These are phyloP conservation scores for Colletotrichum spaethianum DNA, from an alignment of 2,329 filamentous ascomycete genomes.

Conservation along the genomic window DNA sequence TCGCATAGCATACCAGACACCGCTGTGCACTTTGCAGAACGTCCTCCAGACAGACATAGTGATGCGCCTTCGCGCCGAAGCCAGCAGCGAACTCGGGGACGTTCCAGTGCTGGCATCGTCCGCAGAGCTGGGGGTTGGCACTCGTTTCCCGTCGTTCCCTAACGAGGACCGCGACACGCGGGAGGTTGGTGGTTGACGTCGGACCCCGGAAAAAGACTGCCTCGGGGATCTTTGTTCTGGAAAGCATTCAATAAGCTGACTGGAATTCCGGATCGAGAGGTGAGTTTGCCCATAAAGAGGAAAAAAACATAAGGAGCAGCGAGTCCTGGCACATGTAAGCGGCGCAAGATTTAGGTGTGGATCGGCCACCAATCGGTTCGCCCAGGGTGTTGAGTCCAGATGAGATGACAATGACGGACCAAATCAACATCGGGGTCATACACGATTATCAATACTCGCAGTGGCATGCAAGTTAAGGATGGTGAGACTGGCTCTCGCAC, in stretches of 20 bases:
- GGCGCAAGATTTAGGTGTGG: too few relatives aligned
- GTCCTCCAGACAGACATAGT: neutral
- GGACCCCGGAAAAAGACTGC: slow-evolving; percentile 16
- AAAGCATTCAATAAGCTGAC: slow-evolving; percentile 15
- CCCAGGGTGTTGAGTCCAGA: neutral
- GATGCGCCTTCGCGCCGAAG: slow-evolving; percentile 16
- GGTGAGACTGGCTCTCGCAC: neutral
- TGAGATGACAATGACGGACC: neutral
- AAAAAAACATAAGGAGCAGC: too few relatives aligned
- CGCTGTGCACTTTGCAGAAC: neutral
- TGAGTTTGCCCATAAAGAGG: too few relatives aligned
- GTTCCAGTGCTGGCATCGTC: slow-evolving; percentile 30
- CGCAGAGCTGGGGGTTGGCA: slow-evolving; percentile 23
- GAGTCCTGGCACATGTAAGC: too few relatives aligned
- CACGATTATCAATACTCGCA: neutral
- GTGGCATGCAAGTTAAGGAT: neutral
- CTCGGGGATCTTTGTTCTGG: slow-evolving; percentile 11
- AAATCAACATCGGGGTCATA: neutral
- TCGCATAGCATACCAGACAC: neutral
- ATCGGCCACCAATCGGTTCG: too few relatives aligned
- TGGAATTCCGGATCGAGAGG: neutral
- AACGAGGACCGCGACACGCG: slow-evolving; percentile 1
- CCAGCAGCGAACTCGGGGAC: slow-evolving; percentile 25
- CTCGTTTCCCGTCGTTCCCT: neutral
- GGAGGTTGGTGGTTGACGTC: neutral